A percentile compares a stretch with the other conserved stretches of the same genome.
Conservation (phyloP, 352 stramenopile species). For the Pythium graminicola region DNA sequence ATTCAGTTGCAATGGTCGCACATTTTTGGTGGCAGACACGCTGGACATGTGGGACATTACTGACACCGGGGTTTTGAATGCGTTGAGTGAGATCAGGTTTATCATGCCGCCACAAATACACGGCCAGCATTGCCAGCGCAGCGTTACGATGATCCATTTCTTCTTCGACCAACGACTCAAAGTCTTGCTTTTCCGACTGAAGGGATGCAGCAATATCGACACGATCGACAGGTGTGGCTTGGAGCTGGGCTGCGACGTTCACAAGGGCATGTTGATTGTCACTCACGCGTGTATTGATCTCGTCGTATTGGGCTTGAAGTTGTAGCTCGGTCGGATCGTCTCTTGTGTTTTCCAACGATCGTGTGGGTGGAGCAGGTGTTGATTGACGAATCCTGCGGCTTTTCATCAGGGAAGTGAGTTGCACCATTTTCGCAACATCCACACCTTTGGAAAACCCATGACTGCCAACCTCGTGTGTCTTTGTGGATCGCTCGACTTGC, state of each 20-base stretch:
- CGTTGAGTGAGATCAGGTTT: background rate
- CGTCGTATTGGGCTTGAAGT: conserved; percentile 12
- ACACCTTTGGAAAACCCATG: conserved; percentile 6
- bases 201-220: conserved; percentile 21
- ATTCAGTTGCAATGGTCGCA: background rate
- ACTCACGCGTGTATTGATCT: background rate
- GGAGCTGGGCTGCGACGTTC: conserved; percentile 17
- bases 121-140: conserved; percentile 30
- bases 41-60: conserved; percentile 9
- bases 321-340: conserved; percentile 22
- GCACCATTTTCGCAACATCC: conserved; percentile 26
- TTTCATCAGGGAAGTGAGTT: conserved; percentile 17
- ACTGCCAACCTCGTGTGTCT: background rate
- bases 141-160: conserved; percentile 29
- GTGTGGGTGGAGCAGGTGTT: background rate
- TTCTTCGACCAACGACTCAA: conserved; percentile 27
- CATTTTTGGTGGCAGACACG: conserved; percentile 6
- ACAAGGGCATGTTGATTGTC: conserved; percentile 35
- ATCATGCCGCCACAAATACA: conserved; percentile 19
- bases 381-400: conserved; percentile 24
- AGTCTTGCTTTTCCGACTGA: conserved; percentile 32
- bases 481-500: background rate
- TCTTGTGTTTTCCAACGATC: background rate
- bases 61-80: background rate
- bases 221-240: conserved; percentile 25